Evolutionary conservation across 345 rosid species (phyloP).

Genomic region (Fremontodendron californicum): DNA sequence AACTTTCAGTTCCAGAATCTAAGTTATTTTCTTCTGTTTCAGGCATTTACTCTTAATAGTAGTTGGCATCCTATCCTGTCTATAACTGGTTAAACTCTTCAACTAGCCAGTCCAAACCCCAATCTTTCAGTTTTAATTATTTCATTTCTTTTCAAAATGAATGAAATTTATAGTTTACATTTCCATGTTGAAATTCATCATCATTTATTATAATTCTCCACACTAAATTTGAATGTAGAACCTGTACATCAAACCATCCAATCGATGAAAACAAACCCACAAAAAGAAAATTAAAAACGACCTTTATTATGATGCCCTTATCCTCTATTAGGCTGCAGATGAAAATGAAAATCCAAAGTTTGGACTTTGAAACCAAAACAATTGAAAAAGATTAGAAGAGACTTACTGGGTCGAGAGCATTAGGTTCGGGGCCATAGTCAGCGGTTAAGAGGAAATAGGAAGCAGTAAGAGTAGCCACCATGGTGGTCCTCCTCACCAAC

Average conservation of each 20-base stretch:
- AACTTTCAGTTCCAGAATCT: neutral
- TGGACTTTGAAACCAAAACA: neutral
- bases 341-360: neutral
- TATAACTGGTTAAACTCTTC: neutral
- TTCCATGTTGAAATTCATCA: neutral
- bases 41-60: neutral
- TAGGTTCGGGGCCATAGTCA: conserved; percentile 89
- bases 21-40: neutral
- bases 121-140: neutral
- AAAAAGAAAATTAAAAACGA: neutral
- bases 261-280: neutral
- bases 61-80: neutral
- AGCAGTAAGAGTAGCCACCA: conserved; percentile 75
- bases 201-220: neutral
- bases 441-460: conserved; percentile 84
- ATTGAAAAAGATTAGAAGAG: neutral
- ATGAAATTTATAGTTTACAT: neutral
- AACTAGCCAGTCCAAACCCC: conserved; percentile 1
- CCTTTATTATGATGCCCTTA: neutral
- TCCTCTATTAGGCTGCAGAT: neutral
- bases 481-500: conserved; percentile 74
- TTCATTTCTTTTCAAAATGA: neutral
- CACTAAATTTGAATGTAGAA: neutral
- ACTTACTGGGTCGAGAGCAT: conserved; percentile 76
- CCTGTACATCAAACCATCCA: neutral